These are phyloP conservation scores for Xylaria digitata DNA, from an alignment of 2,329 filamentous ascomycete genomes.

Conservation along the genomic window DNA sequence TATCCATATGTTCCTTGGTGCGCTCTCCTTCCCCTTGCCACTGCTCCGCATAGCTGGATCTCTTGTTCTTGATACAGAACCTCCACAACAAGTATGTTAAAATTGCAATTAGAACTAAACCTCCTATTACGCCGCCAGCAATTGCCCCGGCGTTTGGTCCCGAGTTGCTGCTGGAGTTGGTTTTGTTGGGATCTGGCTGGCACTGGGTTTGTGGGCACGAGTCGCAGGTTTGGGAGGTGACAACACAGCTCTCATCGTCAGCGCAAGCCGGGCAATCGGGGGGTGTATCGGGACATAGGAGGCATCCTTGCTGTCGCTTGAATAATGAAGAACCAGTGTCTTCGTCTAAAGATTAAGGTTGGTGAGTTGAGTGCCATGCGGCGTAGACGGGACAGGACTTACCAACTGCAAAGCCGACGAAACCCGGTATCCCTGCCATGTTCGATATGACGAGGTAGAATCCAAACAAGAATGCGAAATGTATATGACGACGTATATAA, in stretches of 20 bases:
- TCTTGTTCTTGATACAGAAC: constrained; percentile 84
- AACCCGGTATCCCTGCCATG: constrained; percentile 48
- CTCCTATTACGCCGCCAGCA: constrained; percentile 90
- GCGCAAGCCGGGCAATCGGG: constrained; percentile 61
- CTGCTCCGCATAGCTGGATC: constrained; percentile 69
- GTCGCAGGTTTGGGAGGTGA: constrained; percentile 58
- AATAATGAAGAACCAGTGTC: constrained; percentile 49
- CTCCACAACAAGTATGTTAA: constrained; percentile 86
- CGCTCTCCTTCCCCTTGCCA: constrained; percentile 67
- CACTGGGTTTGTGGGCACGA: constrained; percentile 63
- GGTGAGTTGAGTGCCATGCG: constrained; percentile 34
- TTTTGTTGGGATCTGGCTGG: constrained; percentile 47
- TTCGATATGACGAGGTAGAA: constrained; percentile 19
- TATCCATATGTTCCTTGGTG: constrained; percentile 52
- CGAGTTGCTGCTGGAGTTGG: constrained; percentile 45
- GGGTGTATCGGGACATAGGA: constrained; percentile 57
- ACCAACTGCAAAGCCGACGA: constrained; percentile 48
- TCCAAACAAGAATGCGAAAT: neutral
- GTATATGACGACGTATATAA: constrained; percentile 1
- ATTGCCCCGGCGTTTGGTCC: constrained; percentile 83
- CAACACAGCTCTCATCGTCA: constrained; percentile 57
- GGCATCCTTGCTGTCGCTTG: constrained; percentile 57
- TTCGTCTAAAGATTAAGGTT: constrained; percentile 42
- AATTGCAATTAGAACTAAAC: constrained; percentile 78
- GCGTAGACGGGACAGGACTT: constrained; percentile 33